A percentile compares a stretch with the other conserved stretches of the same genome.
Evolutionary conservation across 163 green algal species (phyloP).

Genomic region (Volvox carteri): DNA sequence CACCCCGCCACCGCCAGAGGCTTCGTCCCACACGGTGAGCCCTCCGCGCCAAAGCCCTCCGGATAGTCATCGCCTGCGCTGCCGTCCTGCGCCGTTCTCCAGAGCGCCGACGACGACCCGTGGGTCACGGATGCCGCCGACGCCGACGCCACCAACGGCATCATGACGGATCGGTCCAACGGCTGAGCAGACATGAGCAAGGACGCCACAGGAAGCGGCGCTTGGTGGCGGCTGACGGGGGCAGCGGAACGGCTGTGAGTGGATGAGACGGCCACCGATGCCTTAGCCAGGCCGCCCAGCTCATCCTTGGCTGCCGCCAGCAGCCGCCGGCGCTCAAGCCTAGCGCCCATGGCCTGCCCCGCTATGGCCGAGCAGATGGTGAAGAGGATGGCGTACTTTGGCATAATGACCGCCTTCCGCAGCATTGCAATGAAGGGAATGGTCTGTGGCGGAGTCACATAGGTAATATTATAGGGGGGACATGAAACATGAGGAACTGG

Average conservation of each 20-base stretch:
- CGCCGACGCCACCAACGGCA: no score
- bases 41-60: not conserved
- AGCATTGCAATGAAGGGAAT: slow-evolving; percentile 96
- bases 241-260: not conserved
- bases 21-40: not conserved
- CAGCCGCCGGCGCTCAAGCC: slow-evolving; percentile 73
- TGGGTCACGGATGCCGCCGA: not conserved
- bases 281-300: slow-evolving; percentile 28
- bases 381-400: slow-evolving; percentile 91
- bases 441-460: slow-evolving; percentile 62
- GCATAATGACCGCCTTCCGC: slow-evolving; percentile 95
- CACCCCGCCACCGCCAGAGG: not conserved
- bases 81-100: no score
- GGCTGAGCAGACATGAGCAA: slow-evolving; percentile 36
- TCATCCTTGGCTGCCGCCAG: not conserved
- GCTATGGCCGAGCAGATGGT: slow-evolving; percentile 88
- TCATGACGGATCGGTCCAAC: not conserved
- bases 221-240: not conserved
- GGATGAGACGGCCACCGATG: not conserved
- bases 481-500: no score
- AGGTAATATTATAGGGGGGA: no score
- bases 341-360: slow-evolving; percentile 82
- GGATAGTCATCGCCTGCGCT: no score
- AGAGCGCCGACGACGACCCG: no score
- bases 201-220: not conserved